Percentiles rank a stretch among this genome's conserved stretches.
phyloP scores from a whole-genome alignment of 768 basidiomycete species.

The Lactarius akahatsu region DNA sequence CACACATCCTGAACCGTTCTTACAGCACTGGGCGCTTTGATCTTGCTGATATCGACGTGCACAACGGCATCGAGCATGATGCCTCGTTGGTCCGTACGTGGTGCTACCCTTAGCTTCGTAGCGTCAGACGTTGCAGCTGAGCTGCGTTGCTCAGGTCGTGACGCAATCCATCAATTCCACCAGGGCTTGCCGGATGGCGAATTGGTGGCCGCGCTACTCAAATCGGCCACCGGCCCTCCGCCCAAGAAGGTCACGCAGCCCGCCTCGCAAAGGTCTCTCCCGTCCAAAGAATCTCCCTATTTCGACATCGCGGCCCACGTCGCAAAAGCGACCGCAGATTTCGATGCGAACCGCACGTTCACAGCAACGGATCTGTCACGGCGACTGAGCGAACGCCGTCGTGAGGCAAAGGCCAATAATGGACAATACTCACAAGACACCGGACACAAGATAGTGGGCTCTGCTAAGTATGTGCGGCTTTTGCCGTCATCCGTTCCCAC shows the following conservation, averaged over 20 bases:
- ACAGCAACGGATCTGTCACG: conserved; percentile 58
- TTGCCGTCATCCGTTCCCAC: neutral
- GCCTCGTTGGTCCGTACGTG: conserved; percentile 50
- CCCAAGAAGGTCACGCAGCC: neutral
- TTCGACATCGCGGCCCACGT: conserved; percentile 8
- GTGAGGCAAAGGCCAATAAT: conserved; percentile 53
- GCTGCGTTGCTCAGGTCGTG: conserved; percentile 47
- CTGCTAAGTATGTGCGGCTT: conserved; percentile 53
- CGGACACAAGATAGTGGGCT: conserved; percentile 61
- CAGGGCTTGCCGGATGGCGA: conserved; percentile 51
- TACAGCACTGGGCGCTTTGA: conserved; percentile 62
- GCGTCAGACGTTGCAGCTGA: neutral
- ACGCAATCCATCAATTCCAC: conserved; percentile 46
- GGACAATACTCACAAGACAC: conserved; percentile 51
- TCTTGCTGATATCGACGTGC: conserved; percentile 63
- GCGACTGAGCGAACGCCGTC: conserved; percentile 58
- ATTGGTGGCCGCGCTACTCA: conserved; percentile 58
- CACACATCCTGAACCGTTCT: conserved; percentile 53
- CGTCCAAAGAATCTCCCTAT: conserved; percentile 16
- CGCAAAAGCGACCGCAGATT: conserved; percentile 5
- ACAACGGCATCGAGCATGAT: conserved; percentile 77
- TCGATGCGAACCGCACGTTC: conserved; percentile 37
- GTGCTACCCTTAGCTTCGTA: neutral
- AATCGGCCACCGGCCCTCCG: conserved; percentile 58
- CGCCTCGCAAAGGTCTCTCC: neutral